Evolutionary conservation across 202 grass and related monocot genomes (phyloP), one percentile per base, ranked within the genome.

Genomic region (Schoenoplectus triqueter): DNA sequence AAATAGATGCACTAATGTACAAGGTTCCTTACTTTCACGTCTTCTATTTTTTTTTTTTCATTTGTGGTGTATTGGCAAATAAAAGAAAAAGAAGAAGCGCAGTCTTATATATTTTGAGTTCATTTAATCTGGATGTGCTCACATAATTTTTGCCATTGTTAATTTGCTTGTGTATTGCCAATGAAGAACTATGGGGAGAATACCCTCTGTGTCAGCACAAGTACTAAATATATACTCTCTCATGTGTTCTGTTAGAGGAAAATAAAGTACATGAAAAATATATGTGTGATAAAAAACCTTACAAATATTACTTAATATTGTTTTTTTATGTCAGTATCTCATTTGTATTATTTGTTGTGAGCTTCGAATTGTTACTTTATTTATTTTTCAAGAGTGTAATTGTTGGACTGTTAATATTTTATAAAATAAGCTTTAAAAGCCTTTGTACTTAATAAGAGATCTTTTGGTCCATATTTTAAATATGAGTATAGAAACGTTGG

Each of bases 261-360:
- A 78, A 78, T 3, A 9, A 59, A 61, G 1, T 78, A 78, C 11
- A 57, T 7, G 55, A 60, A 76, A 76, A 14, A 40, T 56, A 13
- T 41, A 40, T 59, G 75, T 62, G 55, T 61, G 75, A 61, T 44
- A 11, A 78, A 6, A 78, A 78, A 7, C 60, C 39, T 61, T 61
- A 46, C 13, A 78, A 42, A 78, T 60, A 78, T 60, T 57, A n/a
- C 2, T 78, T 78, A 1, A 60, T 22, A 60, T 60, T 78, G 13
- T 8, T 78, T 78, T 60, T 59, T 44, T 18, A 14, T 64, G 10
- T 64, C 68, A 64, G 18, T 0, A 19, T 20, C 31, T 31, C 39
- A 22, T 51, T 2, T 75, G 50, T 21, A 11, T 73, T 8, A 13
- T 75, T 75, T 74, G 18, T 54, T 54, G 48, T 39, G 71, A 22